These are phyloP conservation scores for Pseudocercospora crystallina DNA, from an alignment of 2,329 filamentous ascomycete species.

Conservation along the genomic window DNA sequence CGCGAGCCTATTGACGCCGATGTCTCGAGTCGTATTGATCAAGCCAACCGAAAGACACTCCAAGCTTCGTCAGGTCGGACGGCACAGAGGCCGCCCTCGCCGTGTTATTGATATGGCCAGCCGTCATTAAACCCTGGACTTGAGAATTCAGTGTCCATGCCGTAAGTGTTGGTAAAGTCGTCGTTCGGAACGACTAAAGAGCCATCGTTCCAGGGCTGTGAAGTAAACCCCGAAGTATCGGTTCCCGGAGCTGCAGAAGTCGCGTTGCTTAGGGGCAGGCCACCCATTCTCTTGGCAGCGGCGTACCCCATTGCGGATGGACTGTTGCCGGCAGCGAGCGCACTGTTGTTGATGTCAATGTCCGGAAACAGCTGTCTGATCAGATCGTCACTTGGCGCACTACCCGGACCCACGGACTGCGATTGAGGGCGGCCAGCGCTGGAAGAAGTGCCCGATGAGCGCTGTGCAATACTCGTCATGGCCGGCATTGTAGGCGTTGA, in stretches of 20 bases:
- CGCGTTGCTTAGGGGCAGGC: slow-evolving; percentile 6
- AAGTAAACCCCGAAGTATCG: slow-evolving; percentile 24
- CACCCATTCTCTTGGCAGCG: slow-evolving; percentile 10
- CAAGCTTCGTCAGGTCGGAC: too few species aligned
- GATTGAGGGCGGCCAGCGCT: slow-evolving; percentile 26
- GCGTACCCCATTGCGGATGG: slow-evolving; percentile 9
- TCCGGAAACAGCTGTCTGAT: slow-evolving; percentile 36
- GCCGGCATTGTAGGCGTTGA: slow-evolving; percentile 22
- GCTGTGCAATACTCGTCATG: slow-evolving; percentile 16
- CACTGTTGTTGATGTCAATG: slow-evolving; percentile 27
- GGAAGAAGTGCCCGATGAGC: slow-evolving; percentile 12
- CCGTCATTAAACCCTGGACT: slow-evolving; percentile 24
- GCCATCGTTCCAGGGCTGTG: slow-evolving; percentile 35
- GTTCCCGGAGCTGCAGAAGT: slow-evolving; percentile 22
- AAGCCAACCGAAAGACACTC: too few species aligned
- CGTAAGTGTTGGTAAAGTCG: slow-evolving; percentile 29
- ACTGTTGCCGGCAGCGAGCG: slow-evolving; percentile 18
- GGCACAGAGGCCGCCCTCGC: slow-evolving; percentile 10
- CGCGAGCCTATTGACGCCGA: slow-evolving; percentile 7
- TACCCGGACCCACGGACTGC: slow-evolving; percentile 29
- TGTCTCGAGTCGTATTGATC: slow-evolving; percentile 4
- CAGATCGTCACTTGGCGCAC: slow-evolving; percentile 32
- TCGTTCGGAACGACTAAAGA: slow-evolving; percentile 34
- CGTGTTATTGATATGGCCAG: slow-evolving; percentile 32
- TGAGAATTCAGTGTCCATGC: slow-evolving; percentile 31